These are phyloP conservation scores for Litsea cubeba DNA, from an alignment of 164 flowering plant species.

Conservation along the genomic window DNA sequence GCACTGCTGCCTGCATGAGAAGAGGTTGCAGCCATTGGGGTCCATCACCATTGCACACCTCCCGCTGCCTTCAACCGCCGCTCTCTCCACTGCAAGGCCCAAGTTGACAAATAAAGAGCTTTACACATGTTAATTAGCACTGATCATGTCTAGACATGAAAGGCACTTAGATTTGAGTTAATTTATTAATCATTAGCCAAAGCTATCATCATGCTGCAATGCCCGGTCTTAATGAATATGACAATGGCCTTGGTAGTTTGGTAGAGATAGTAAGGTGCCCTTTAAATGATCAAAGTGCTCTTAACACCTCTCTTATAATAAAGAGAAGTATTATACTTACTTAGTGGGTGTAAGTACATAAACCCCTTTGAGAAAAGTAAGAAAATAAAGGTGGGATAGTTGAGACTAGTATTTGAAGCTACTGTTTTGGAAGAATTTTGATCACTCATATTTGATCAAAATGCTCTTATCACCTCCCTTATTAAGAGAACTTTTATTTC, in stretches of 20 bases:
- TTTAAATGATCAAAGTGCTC: neutral
- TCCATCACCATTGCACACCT: conserved; percentile 7
- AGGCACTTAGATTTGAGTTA: neutral
- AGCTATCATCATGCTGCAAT: neutral
- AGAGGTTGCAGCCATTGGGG: conserved; percentile 8
- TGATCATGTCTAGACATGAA: neutral
- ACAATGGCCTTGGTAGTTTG: neutral
- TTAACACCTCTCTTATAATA: neutral
- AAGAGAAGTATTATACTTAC: no score
- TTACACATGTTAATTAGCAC: neutral
- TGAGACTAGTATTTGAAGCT: no score
- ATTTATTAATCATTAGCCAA: neutral
- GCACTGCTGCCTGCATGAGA: conserved; percentile 14
- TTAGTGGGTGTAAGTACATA: no score
- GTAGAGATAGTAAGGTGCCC: neutral
- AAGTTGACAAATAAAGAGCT: neutral
- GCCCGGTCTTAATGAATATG: no score
- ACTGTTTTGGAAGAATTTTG: no score
- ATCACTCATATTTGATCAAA: no score
- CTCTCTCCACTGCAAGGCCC: neutral
- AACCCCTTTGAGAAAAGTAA: no score
- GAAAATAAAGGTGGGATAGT: no score
- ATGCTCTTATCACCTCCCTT: neutral
- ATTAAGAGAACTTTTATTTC: neutral
- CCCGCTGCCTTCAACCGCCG: neutral